Conservation (phyloP, 2,329 filamentous ascomycete species). For the Domatiomyces globalis region DNA sequence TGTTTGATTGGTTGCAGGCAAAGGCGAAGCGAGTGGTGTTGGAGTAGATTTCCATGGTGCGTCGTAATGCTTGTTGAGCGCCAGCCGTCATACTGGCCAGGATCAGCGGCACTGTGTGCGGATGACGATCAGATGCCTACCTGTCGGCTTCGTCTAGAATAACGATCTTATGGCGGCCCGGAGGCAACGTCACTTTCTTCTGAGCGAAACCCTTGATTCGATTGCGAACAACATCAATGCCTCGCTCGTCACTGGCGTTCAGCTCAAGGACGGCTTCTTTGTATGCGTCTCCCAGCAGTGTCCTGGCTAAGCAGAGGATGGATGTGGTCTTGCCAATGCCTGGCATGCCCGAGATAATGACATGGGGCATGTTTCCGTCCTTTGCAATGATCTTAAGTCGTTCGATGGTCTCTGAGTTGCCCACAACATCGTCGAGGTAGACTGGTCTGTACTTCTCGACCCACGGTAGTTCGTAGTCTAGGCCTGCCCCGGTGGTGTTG, state of each 20-base stretch:
- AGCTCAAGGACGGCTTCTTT: constrained; percentile 95
- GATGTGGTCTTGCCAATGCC: constrained; percentile 98
- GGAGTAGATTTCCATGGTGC: constrained; percentile 98
- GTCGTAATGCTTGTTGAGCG: constrained; percentile 82
- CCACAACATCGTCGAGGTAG: constrained; percentile 91
- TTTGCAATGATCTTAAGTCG: constrained; percentile 95
- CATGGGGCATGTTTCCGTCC: constrained; percentile 97
- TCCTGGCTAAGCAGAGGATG: constrained; percentile 79
- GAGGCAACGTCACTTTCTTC: constrained; percentile 91
- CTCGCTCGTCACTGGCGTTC: constrained; percentile 91
- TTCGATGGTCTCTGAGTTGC: constrained; percentile 95
- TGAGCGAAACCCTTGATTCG: constrained; percentile 97
- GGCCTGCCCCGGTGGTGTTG: constrained; percentile 26
- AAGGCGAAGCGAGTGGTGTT: constrained; percentile 94
- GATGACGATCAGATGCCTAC: constrained; percentile 19
- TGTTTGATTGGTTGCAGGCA: constrained; percentile 96
- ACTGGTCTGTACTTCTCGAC: constrained; percentile 96
- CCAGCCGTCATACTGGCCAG: constrained; percentile 69
- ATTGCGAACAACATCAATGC: constrained; percentile 94
- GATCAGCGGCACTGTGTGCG: background rate
- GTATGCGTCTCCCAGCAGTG: constrained; percentile 82
- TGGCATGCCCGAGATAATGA: constrained; percentile 99
- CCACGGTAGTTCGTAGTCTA: constrained; percentile 38
- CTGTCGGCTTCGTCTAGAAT: constrained; percentile 97
- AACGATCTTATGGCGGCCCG: constrained; percentile 85